phyloP scores from a whole-genome alignment of 176 grass and related monocot species.

The Ensete ventricosum region DNA sequence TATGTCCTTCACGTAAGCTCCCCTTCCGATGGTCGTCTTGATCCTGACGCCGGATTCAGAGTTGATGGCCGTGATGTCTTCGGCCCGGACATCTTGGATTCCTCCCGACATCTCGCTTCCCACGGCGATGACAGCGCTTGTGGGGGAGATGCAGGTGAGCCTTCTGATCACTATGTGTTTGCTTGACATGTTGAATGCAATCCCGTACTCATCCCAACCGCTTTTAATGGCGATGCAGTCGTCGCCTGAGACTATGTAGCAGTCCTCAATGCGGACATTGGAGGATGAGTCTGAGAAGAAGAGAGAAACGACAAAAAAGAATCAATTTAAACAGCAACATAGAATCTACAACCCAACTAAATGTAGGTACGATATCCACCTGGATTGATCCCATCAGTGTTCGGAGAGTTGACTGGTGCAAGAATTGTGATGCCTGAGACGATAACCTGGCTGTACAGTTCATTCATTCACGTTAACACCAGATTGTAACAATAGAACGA shows the following conservation, averaged over 20 bases:
- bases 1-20: constrained; percentile 65
- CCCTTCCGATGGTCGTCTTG: constrained; percentile 78
- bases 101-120: constrained; percentile 99
- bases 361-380: constrained; percentile 27
- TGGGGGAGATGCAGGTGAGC: constrained; percentile 84
- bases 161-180: constrained; percentile 58
- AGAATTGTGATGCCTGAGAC: constrained; percentile 64
- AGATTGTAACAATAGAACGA: not conserved
- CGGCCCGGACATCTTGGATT: constrained; percentile 48
- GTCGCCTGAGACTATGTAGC: constrained; percentile 76
- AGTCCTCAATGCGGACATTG: constrained; percentile 76
- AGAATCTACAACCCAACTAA: not conserved
- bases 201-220: constrained; percentile 92
- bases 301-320: not conserved
- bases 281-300: constrained; percentile 52
- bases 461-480: not conserved
- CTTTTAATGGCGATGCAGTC: constrained; percentile 93
- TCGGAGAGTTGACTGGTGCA: constrained; percentile 48
- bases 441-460: constrained; percentile 48
- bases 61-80: constrained; percentile 62
- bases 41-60: constrained; percentile 79
- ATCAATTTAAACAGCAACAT: not conserved
- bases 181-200: constrained; percentile 69
- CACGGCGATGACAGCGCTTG: constrained; percentile 79
- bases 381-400: constrained; percentile 86